Conservation (phyloP, 176 grass and related monocot genomes). For the Lolium multiflorum region DNA sequence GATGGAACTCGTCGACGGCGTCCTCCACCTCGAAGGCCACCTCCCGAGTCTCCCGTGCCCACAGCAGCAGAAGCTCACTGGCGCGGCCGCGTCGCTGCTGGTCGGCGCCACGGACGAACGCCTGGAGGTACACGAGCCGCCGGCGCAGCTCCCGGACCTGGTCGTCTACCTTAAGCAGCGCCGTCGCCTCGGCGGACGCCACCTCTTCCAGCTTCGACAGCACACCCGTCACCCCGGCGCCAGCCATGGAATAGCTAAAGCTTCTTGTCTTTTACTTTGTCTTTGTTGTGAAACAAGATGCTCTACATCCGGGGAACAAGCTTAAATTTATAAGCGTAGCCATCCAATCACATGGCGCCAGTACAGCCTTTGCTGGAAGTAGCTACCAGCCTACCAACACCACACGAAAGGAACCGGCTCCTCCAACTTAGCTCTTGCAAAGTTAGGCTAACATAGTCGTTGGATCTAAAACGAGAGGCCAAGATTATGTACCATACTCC, state of each 20-base stretch:
- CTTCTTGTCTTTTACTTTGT: too few species aligned
- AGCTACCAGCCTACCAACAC: too few species aligned
- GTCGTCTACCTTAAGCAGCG: neutral
- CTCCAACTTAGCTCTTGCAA: too few species aligned
- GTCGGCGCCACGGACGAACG: neutral
- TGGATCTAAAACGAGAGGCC: too few species aligned
- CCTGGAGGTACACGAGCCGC: neutral
- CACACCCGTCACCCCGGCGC: neutral
- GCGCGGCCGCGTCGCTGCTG: conserved; percentile 37
- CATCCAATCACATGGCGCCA: neutral
- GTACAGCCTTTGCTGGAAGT: neutral
- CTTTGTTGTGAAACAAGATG: neutral
- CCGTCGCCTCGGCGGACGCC: neutral
- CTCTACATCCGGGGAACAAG: neutral
- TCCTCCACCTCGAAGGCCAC: conserved; percentile 61
- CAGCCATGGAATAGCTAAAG: neutral
- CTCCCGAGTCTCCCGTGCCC: conserved; percentile 52
- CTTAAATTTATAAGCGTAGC: neutral
- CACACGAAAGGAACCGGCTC: too few species aligned
- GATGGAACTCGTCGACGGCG: conserved; percentile 55
- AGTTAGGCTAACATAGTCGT: too few species aligned
- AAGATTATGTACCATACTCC: too few species aligned
- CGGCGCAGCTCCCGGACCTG: neutral
- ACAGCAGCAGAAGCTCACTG: conserved; percentile 53
- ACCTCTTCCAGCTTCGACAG: neutral